Evolutionary conservation across 2,329 filamentous ascomycete genomes (phyloP).

Genomic region (Chaetothyriales sp.): DNA sequence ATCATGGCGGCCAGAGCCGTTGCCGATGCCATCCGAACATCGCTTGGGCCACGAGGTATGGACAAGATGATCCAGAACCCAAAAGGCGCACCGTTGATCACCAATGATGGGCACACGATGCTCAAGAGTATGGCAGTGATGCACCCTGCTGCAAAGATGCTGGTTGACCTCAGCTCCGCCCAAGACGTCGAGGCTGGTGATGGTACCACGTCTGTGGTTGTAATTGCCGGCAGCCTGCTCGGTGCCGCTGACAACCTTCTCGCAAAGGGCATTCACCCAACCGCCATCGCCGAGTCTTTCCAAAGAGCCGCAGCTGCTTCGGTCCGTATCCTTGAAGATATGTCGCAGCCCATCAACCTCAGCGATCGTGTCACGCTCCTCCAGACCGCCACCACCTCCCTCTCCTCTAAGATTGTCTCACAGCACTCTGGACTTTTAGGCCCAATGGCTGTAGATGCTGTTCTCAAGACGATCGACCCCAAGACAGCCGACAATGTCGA

Average conservation of each 20-base stretch:
- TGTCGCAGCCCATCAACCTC: conserved; percentile 86
- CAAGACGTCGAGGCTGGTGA: conserved; percentile 98
- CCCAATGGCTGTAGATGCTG: conserved; percentile 96
- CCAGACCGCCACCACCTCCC: conserved; percentile 89
- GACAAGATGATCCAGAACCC: conserved; percentile 98
- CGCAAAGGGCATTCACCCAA: conserved; percentile 88
- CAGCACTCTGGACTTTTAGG: conserved; percentile 89
- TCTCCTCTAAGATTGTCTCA: conserved; percentile 96
- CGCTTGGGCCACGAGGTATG: conserved; percentile 90
- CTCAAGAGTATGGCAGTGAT: conserved; percentile 97
- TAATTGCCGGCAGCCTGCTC: conserved; percentile 88
- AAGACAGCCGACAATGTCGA: conserved; percentile 95
- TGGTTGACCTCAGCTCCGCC: conserved; percentile 89
- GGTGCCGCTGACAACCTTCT: conserved; percentile 86
- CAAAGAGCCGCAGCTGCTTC: conserved; percentile 82
- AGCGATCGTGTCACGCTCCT: conserved; percentile 78
- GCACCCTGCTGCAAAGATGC: conserved; percentile 99
- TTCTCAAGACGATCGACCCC: conserved; percentile 87
- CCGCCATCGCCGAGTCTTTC: conserved; percentile 93
- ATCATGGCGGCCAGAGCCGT: conserved; percentile 97
- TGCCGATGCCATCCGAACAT: conserved; percentile 93
- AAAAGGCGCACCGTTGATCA: conserved; percentile 96
- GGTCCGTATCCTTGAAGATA: conserved; percentile 79
- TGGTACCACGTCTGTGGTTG: conserved; percentile 93
- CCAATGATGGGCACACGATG: conserved; percentile 99